Evolutionary conservation across 352 stramenopile genomes (phyloP).

Genomic region (Pythium monospermum): DNA sequence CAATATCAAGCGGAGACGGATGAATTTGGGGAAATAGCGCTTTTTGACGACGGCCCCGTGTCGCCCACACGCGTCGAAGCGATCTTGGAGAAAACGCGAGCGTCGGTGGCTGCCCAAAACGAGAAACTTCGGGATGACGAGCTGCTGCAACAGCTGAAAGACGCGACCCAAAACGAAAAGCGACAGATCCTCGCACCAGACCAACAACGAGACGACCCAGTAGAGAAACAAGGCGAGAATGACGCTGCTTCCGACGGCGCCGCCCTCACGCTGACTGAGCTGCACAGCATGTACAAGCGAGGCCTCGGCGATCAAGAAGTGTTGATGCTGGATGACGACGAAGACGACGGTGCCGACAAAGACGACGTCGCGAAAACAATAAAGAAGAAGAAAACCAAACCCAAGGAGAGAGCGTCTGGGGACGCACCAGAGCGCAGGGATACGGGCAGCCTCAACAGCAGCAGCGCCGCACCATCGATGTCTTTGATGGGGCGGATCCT

Average conservation of each 20-base stretch:
- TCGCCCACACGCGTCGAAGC: slow-evolving; percentile 13
- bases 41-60: neutral
- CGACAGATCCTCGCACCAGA: neutral
- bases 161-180: slow-evolving; percentile 17
- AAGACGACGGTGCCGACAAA: slow-evolving; percentile 6
- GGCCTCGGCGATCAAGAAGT: slow-evolving; percentile 70
- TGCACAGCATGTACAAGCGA: slow-evolving; percentile 80
- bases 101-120: neutral
- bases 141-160: slow-evolving; percentile 9
- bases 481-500: slow-evolving; percentile 46
- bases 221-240: neutral
- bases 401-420: too few relatives aligned
- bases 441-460: neutral
- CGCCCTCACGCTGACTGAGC: slow-evolving; percentile 48
- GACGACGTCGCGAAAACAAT: neutral
- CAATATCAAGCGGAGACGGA: slow-evolving; percentile 1
- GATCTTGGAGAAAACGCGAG: slow-evolving; percentile 13
- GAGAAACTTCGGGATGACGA: slow-evolving; percentile 1
- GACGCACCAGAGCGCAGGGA: too few relatives aligned
- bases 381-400: neutral
- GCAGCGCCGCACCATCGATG: neutral
- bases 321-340: slow-evolving; percentile 35
- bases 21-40: slow-evolving; percentile 17
- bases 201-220: neutral
- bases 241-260: slow-evolving; percentile 11